A percentile compares a stretch with the other conserved stretches of the same genome.
phyloP scores from a whole-genome alignment of 2,329 filamentous ascomycete genomes.

The Nigrospora sphaerica region DNA sequence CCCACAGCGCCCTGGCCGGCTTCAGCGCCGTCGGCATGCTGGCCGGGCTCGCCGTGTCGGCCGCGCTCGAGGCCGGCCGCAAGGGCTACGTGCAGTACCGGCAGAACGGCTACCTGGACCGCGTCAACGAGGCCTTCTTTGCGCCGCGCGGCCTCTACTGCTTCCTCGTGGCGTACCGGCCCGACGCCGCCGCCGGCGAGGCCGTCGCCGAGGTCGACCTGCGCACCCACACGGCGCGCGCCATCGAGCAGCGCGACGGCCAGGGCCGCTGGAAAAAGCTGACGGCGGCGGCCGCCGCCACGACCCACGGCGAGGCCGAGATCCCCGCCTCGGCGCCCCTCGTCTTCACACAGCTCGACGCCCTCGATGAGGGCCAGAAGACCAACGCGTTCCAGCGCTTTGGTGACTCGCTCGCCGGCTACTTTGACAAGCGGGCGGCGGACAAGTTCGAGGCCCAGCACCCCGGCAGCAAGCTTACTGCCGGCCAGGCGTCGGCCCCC shows the following conservation, averaged over 20 bases:
- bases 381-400: no score
- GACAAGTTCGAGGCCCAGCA: no score
- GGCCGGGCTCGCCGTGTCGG: not conserved
- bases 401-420: no score
- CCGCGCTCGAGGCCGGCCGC: not conserved
- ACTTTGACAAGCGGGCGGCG: no score
- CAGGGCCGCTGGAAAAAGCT: no score
- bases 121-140: not conserved
- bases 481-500: no score
- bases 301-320: not conserved
- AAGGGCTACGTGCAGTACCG: not conserved
- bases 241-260: no score
- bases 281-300: not conserved
- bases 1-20: not conserved
- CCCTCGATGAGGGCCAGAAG: not conserved
- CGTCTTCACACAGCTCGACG: not conserved
- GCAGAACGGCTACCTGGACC: not conserved
- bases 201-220: not conserved
- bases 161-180: not conserved
- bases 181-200: not conserved
- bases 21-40: not conserved
- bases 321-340: constrained; percentile 1
- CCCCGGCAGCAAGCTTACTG: no score
- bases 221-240: not conserved
- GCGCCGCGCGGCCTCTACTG: not conserved